Conservation (phyloP, 176 grass and related monocot species). For the Dactylis glomerata region DNA sequence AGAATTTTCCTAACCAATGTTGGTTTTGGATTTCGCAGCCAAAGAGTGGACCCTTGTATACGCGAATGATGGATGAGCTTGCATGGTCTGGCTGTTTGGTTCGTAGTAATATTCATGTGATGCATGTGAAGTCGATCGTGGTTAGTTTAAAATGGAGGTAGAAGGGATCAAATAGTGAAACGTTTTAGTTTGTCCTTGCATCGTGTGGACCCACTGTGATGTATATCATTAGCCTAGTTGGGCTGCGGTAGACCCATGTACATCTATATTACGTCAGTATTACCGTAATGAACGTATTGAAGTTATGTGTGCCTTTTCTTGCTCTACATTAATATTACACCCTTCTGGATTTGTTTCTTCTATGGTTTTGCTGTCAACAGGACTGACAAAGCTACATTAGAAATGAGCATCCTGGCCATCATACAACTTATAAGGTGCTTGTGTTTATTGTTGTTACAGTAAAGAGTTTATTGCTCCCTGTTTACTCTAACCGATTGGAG, state of each 20-base stretch:
- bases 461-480: neutral
- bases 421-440: neutral
- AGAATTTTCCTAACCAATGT: constrained; percentile 7
- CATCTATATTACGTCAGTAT: neutral
- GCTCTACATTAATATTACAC: neutral
- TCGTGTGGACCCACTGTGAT: constrained; percentile 3
- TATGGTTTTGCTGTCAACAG: neutral
- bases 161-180: neutral
- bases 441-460: neutral
- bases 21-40: constrained; percentile 32
- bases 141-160: neutral
- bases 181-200: neutral
- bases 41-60: constrained; percentile 94
- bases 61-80: constrained; percentile 58
- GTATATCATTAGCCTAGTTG: constrained; percentile 36
- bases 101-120: neutral
- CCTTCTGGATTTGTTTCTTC: neutral
- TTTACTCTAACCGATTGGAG: too few relatives aligned
- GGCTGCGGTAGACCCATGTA: neutral
- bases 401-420: neutral
- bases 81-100: neutral
- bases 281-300: neutral
- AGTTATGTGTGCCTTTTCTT: neutral
- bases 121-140: neutral
- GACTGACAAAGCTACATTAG: neutral